These are phyloP conservation scores for Tuber microsphaerosporum DNA, from an alignment of 495 filamentous ascomycete species.

Conservation along the genomic window DNA sequence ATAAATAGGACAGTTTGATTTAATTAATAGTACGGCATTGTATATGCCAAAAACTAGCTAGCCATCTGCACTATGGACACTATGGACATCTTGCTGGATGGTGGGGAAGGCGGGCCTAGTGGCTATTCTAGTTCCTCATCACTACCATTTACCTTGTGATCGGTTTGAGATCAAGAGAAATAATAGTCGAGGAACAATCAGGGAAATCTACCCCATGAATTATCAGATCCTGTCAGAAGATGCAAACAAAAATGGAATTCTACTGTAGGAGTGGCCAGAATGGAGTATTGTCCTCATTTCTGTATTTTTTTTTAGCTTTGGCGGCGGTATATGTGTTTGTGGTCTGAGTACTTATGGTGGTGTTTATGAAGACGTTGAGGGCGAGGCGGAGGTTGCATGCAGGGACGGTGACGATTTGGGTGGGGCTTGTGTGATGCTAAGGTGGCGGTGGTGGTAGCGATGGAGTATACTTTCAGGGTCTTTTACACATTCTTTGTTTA, in stretches of 20 bases:
- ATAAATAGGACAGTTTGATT: no score
- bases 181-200: no score
- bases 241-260: background rate
- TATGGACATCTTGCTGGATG: no score
- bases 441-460: background rate
- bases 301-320: background rate
- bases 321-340: background rate
- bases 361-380: conserved; percentile 1
- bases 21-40: no score
- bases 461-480: background rate
- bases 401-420: background rate
- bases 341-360: background rate
- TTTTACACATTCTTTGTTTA: background rate
- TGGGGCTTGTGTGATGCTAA: background rate
- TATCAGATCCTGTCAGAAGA: background rate
- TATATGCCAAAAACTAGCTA: no score
- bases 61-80: no score
- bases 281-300: background rate
- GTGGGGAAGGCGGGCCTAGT: no score
- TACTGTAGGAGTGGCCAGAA: background rate
- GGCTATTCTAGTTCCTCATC: no score
- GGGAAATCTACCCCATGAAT: no score
- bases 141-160: no score
- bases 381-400: background rate
- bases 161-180: no score